Conservation (phyloP, 106 monocot genomes). For the Hemerocallis citrina region DNA sequence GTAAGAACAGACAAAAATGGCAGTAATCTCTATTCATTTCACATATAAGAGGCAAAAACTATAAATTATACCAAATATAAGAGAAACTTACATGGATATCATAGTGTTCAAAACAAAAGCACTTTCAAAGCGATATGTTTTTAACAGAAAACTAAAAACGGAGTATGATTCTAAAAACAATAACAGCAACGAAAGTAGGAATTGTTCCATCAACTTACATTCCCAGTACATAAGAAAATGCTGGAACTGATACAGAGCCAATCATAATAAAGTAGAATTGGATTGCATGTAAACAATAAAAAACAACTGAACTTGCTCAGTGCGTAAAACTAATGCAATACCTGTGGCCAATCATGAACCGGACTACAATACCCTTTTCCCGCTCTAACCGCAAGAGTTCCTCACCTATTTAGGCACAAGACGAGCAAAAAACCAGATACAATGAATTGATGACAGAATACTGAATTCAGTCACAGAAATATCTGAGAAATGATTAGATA, state of each 20-base stretch:
- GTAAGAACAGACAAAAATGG: not conserved
- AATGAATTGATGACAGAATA: not conserved
- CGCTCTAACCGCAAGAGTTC: constrained; percentile 40
- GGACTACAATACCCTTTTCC: constrained; percentile 61
- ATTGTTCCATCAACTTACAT: too few relatives aligned
- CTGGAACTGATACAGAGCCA: not conserved
- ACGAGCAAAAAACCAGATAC: not conserved
- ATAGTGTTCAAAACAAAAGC: not conserved
- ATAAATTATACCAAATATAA: not conserved
- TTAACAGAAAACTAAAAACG: too few relatives aligned
- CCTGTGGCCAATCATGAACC: constrained; percentile 77
- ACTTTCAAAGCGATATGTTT: too few relatives aligned
- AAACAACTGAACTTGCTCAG: not conserved
- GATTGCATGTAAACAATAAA: not conserved
- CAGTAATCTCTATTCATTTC: not conserved
- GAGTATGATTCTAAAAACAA: too few relatives aligned
- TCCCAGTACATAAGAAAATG: not conserved
- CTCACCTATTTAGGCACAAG: constrained; percentile 28
- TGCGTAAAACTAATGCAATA: constrained; percentile 5
- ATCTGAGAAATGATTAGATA: too few relatives aligned
- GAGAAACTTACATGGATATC: not conserved
- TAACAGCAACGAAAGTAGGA: too few relatives aligned
- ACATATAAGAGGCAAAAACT: not conserved
- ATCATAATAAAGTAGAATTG: not conserved
- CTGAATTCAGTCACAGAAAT: not conserved